phyloP scores from a whole-genome alignment of 768 basidiomycete species.

The Agrocybe pediades region DNA sequence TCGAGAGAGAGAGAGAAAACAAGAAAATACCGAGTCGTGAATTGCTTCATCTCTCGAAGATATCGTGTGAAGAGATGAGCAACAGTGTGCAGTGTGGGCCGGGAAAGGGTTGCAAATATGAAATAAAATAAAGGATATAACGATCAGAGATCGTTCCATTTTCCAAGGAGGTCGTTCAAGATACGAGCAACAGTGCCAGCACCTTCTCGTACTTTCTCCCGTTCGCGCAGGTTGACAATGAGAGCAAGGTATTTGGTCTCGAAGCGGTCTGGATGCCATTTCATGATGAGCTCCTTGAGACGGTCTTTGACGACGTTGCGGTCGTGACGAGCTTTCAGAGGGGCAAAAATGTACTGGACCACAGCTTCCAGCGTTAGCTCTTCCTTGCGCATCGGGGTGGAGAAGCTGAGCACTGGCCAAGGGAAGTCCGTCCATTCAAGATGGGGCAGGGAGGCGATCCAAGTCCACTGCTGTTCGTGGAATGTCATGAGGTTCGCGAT shows the following conservation, averaged over 20 bases:
- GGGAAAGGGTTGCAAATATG: not conserved
- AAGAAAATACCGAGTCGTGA: not conserved
- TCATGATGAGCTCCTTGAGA: constrained; percentile 21
- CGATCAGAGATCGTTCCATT: constrained; percentile 18
- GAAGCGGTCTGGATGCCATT: constrained; percentile 26
- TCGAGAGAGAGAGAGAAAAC: not conserved
- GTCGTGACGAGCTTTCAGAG: constrained; percentile 17
- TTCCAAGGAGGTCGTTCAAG: constrained; percentile 23
- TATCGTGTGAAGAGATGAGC: not conserved
- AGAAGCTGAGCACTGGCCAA: constrained; percentile 25
- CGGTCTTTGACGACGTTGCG: constrained; percentile 17
- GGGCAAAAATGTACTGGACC: constrained; percentile 21
- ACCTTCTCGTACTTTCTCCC: constrained; percentile 23
- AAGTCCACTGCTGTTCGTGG: constrained; percentile 27
- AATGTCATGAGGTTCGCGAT: constrained; percentile 22
- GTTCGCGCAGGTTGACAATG: constrained; percentile 17
- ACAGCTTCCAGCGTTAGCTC: constrained; percentile 21
- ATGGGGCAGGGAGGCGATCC: constrained; percentile 17
- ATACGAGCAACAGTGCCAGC: constrained; percentile 22
- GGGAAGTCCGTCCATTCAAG: constrained; percentile 26
- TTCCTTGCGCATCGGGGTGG: constrained; percentile 15
- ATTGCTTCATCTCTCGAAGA: too few relatives aligned
- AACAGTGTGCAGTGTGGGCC: not conserved
- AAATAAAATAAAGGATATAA: not conserved
- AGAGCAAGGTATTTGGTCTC: constrained; percentile 21